phyloP scores from a whole-genome alignment of 139 green algal species.

The Chara braunii region DNA sequence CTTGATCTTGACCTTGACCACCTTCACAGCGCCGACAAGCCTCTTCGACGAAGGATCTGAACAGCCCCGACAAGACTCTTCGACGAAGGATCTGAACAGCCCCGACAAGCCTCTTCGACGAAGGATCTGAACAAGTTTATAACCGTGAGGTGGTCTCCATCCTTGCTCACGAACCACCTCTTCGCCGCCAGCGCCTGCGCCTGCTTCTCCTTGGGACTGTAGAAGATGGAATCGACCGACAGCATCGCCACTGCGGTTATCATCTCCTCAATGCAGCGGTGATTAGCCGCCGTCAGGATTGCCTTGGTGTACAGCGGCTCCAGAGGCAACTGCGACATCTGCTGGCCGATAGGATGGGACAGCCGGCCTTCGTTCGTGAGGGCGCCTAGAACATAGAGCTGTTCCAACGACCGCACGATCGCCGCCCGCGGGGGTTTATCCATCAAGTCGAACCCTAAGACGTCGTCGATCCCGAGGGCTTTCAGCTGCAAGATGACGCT shows the following conservation, averaged over 20 bases:
- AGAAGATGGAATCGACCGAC: constrained; percentile 80
- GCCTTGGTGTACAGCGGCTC: constrained; percentile 82
- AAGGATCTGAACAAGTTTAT: constrained; percentile 68
- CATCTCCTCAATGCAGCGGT: constrained; percentile 66
- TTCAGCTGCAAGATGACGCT: constrained; percentile 70
- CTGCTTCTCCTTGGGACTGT: constrained; percentile 86
- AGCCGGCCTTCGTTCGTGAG: constrained; percentile 66
- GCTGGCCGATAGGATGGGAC: constrained; percentile 45
- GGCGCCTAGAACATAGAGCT: constrained; percentile 85
- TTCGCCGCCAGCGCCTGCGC: constrained; percentile 43
- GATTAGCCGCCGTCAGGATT: constrained; percentile 70
- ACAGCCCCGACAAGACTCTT: too few species aligned
- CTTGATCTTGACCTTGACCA: too few species aligned
- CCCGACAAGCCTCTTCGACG: too few species aligned
- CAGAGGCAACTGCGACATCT: constrained; percentile 91
- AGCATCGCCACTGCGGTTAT: constrained; percentile 88
- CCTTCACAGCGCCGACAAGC: too few species aligned
- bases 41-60: constrained; percentile 50
- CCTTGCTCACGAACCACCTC: constrained; percentile 60
- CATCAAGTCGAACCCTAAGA: constrained; percentile 64
- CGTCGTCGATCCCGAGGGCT: constrained; percentile 63
- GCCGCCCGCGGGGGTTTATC: constrained; percentile 29
- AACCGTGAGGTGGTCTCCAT: constrained; percentile 41
- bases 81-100: too few species aligned
- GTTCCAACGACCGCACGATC: constrained; percentile 69